Evolutionary conservation across 75 land plant genomes (phyloP).

Genomic region (Cryptomeria japonica): DNA sequence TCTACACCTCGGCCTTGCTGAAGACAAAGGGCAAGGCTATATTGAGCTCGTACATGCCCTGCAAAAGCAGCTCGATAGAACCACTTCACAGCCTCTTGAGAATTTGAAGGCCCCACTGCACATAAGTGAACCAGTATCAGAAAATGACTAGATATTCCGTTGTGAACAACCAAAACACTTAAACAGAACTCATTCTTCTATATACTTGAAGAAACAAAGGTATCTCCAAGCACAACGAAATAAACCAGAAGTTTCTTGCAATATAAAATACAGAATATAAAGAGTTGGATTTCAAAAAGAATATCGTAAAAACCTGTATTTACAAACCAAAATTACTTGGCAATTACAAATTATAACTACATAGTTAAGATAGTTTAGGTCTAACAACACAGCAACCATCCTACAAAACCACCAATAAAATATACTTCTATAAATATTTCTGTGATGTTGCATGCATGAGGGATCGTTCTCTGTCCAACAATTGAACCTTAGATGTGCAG

Average conservation of each 20-base stretch:
- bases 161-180: neutral
- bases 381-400: neutral
- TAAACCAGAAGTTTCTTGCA: neutral
- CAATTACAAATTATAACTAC: neutral
- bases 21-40: conserved; percentile 81
- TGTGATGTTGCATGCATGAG: neutral
- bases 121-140: neutral
- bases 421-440: too few relatives aligned
- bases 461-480: neutral
- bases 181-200: neutral
- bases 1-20: conserved; percentile 83
- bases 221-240: neutral
- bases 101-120: conserved; percentile 49
- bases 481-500: neutral
- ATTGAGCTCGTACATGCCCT: conserved; percentile 84
- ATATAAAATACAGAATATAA: neutral
- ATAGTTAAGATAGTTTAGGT: neutral
- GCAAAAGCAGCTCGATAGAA: conserved; percentile 52
- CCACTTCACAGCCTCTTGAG: conserved; percentile 78
- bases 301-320: neutral
- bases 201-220: neutral
- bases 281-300: neutral
- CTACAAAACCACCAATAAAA: neutral
- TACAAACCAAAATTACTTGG: neutral
- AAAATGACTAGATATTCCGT: neutral